phyloP scores from a whole-genome alignment of 2,329 filamentous ascomycete species.

The Penicillium sp. region DNA sequence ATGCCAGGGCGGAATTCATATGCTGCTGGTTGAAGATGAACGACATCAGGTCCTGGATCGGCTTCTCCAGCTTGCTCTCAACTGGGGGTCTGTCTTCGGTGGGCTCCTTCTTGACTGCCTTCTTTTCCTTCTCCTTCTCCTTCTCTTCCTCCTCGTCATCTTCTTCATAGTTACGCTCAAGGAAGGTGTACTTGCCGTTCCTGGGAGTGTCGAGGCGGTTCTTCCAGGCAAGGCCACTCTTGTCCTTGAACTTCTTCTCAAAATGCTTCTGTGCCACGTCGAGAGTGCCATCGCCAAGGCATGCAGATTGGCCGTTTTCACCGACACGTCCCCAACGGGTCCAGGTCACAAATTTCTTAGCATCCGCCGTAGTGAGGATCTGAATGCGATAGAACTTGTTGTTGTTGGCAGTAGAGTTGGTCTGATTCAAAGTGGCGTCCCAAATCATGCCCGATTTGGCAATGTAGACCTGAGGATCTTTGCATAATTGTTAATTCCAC shows the following conservation, averaged over 20 bases:
- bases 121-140: slow-evolving; percentile 31
- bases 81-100: slow-evolving; percentile 47
- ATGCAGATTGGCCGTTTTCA: slow-evolving; percentile 55
- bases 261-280: slow-evolving; percentile 53
- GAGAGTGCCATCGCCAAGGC: slow-evolving; percentile 49
- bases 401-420: slow-evolving; percentile 72
- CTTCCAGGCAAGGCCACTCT: slow-evolving; percentile 60
- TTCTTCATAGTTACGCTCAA: slow-evolving; percentile 77
- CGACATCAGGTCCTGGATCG: slow-evolving; percentile 72
- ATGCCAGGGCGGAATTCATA: slow-evolving; percentile 63
- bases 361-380: slow-evolving; percentile 51
- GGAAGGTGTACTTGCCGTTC: slow-evolving; percentile 72
- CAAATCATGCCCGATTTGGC: slow-evolving; percentile 71
- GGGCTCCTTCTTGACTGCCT: slow-evolving; percentile 43
- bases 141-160: slow-evolving; percentile 63
- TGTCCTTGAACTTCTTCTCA: slow-evolving; percentile 64
- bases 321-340: slow-evolving; percentile 82
- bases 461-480: slow-evolving; percentile 63
- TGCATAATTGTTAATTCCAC: not conserved
- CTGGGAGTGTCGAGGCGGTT: slow-evolving; percentile 58
- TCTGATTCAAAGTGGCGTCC: slow-evolving; percentile 80
- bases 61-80: slow-evolving; percentile 63
- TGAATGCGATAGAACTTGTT: slow-evolving; percentile 85
- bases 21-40: slow-evolving; percentile 83
- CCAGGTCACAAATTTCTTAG: slow-evolving; percentile 64